Evolutionary conservation across 441 rosid species (phyloP).

Genomic region (Populus hybrid): DNA sequence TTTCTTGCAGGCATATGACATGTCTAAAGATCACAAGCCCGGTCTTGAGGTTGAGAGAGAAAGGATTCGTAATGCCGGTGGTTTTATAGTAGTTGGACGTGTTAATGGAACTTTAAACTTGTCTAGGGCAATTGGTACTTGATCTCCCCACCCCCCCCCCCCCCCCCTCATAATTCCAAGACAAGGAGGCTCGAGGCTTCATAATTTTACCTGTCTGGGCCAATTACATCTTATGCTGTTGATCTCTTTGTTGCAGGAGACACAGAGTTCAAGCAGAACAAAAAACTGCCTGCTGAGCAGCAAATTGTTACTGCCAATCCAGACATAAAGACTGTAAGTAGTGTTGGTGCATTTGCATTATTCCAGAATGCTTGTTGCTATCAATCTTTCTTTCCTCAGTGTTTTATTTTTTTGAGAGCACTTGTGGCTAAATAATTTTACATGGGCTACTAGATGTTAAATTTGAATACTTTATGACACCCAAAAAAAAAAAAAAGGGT

Average conservation of each 20-base stretch:
- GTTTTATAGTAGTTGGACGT: conserved; percentile 88
- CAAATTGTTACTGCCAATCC: conserved; percentile 84
- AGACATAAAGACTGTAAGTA: conserved; percentile 40
- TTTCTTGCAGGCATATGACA: conserved; percentile 58
- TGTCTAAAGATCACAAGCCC: conserved; percentile 96
- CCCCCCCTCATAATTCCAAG: neutral
- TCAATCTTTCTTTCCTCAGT: neutral
- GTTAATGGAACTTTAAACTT: conserved; percentile 91
- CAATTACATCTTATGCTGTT: conserved; percentile 1
- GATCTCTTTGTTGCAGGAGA: conserved; percentile 55
- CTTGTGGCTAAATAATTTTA: neutral
- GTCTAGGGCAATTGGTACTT: conserved; percentile 85
- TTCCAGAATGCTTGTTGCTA: neutral
- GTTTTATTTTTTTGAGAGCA: neutral
- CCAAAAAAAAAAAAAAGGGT: neutral
- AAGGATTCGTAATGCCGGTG: conserved; percentile 89
- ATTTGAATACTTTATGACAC: neutral
- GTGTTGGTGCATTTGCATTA: neutral
- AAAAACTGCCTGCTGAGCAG: conserved; percentile 61
- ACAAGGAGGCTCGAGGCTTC: neutral
- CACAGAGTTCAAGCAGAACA: conserved; percentile 84
- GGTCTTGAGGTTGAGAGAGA: conserved; percentile 87
- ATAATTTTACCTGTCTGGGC: neutral
- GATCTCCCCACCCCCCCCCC: neutral
- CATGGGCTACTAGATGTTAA: neutral